Conservation (phyloP, 2,329 filamentous ascomycete genomes). For the Monosporascus sp. region DNA sequence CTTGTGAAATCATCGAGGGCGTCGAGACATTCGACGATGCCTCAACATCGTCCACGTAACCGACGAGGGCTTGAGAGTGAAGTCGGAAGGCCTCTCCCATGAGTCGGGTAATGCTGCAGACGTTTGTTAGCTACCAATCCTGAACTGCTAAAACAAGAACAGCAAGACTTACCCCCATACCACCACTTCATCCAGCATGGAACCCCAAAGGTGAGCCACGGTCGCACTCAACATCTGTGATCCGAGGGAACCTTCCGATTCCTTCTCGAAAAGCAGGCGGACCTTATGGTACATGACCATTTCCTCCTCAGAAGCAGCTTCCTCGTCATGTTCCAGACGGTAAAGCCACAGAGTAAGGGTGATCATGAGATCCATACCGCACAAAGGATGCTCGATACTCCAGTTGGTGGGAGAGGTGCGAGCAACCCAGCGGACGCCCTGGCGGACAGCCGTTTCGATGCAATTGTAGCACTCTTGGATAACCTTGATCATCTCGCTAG, state of each 20-base stretch:
- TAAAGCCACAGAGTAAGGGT: conserved; percentile 98
- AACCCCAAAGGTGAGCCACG: conserved; percentile 92
- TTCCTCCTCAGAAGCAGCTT: conserved; percentile 80
- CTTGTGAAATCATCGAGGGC: conserved; percentile 68
- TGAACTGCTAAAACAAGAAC: neutral
- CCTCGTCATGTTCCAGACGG: conserved; percentile 97
- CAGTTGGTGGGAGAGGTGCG: conserved; percentile 96
- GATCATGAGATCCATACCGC: conserved; percentile 95
- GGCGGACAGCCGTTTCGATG: conserved; percentile 89
- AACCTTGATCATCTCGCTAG: conserved; percentile 96
- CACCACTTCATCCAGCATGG: conserved; percentile 96
- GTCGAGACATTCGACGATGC: conserved; percentile 65
- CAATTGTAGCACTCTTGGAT: conserved; percentile 97
- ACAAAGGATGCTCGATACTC: conserved; percentile 97
- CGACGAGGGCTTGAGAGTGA: conserved; percentile 88
- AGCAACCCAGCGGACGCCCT: conserved; percentile 97
- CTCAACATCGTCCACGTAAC: conserved; percentile 83
- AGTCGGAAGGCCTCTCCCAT: conserved; percentile 99
- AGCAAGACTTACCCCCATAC: conserved; percentile 86
- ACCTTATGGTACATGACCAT: conserved; percentile 89
- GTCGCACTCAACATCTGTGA: conserved; percentile 82
- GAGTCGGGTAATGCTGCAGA: conserved; percentile 74
- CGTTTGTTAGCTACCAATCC: conserved; percentile 38
- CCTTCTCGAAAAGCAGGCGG: conserved; percentile 83
- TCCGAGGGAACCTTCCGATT: conserved; percentile 76